Conservation (phyloP, 1,284 basidiomycete species). For the Schizopora paradoxa region DNA sequence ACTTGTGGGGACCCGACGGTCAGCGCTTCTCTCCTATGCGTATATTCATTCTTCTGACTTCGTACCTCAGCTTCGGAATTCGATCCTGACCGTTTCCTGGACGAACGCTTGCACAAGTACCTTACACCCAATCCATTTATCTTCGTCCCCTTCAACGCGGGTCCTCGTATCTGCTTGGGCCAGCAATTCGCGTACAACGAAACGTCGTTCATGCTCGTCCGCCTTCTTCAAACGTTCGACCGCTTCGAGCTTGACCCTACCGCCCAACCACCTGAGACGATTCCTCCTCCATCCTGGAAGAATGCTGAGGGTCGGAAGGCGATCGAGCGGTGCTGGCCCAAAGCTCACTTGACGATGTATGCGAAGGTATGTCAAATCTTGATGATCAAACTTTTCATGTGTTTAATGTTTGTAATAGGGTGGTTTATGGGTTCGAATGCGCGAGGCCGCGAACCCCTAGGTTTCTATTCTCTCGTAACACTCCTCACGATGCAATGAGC, state of each 20-base stretch:
- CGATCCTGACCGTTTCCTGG: slow-evolving; percentile 27
- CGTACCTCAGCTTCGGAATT: slow-evolving; percentile 18
- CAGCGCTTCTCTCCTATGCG: not conserved
- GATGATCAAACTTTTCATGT: not conserved
- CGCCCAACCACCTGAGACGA: slow-evolving; percentile 29
- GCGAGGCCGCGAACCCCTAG: not conserved
- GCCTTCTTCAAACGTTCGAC: slow-evolving; percentile 37
- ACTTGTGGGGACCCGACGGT: slow-evolving; percentile 39
- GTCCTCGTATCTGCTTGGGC: not conserved
- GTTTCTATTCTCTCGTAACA: too few relatives aligned
- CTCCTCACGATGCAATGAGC: too few relatives aligned
- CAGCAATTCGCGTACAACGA: slow-evolving; percentile 42
- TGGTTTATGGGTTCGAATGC: slow-evolving; percentile 1
- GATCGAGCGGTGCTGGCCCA: slow-evolving; percentile 32
- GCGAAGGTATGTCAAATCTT: slow-evolving; percentile 28
- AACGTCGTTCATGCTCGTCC: slow-evolving; percentile 38
- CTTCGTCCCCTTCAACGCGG: slow-evolving; percentile 26
- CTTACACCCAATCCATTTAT: slow-evolving; percentile 24
- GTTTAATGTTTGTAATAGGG: not conserved
- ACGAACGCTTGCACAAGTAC: slow-evolving; percentile 19
- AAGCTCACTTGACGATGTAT: slow-evolving; percentile 36
- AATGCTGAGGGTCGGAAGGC: slow-evolving; percentile 30
- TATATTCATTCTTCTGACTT: not conserved
- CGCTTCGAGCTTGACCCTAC: slow-evolving; percentile 32
- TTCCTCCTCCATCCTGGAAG: slow-evolving; percentile 31